A percentile compares a stretch with the other conserved stretches of the same genome.
Conservation (phyloP, 179 eudicot species). For the Corrigiola litoralis region DNA sequence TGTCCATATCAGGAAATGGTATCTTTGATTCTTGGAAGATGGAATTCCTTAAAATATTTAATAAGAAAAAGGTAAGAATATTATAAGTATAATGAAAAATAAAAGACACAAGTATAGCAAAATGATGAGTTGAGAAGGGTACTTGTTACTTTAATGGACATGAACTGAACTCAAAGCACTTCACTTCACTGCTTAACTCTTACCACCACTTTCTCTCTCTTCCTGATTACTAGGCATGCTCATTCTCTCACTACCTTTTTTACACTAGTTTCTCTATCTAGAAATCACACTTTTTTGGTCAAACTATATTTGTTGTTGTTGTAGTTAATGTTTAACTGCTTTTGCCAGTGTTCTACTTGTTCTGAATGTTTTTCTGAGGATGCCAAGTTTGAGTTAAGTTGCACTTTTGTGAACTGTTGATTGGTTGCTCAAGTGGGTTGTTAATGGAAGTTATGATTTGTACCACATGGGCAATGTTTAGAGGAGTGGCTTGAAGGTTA, state of each 20-base stretch:
- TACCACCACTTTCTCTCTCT: conserved; percentile 21
- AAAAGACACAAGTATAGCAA: conserved; percentile 11
- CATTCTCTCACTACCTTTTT: conserved; percentile 23
- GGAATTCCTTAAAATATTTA: conserved; percentile 15
- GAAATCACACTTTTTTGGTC: conserved; percentile 12
- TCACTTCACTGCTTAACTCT: conserved; percentile 11
- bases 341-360: conserved; percentile 15
- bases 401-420: conserved; percentile 14
- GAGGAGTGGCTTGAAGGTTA: conserved; percentile 38
- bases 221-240: conserved; percentile 33
- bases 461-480: conserved; percentile 15
- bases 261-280: conserved; percentile 31
- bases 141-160: conserved; percentile 42
- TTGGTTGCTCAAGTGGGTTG: conserved; percentile 18
- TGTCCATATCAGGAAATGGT: conserved; percentile 20
- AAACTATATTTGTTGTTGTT: conserved; percentile 4
- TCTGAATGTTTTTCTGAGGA: conserved; percentile 16
- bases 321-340: not conserved
- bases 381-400: not conserved
- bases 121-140: conserved; percentile 33
- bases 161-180: conserved; percentile 36
- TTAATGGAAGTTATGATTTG: conserved; percentile 2
- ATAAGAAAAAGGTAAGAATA: not conserved
- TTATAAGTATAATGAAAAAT: conserved; percentile 1
- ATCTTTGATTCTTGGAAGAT: conserved; percentile 34